Conservation (phyloP, 1,139 yeast genomes). For the Meyerozyma guilliermondii region DNA sequence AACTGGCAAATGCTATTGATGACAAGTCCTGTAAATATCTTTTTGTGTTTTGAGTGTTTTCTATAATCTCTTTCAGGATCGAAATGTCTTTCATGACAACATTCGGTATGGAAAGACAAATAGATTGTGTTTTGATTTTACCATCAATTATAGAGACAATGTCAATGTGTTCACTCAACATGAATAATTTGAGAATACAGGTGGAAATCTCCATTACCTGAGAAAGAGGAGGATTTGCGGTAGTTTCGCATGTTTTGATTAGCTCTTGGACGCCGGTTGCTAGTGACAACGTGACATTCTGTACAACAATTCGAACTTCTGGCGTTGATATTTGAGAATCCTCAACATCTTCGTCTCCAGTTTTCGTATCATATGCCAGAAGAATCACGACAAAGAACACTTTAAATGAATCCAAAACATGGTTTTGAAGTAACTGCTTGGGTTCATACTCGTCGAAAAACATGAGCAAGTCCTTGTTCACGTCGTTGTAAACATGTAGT, state of each 20-base stretch:
- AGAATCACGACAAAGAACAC: conserved; percentile 14
- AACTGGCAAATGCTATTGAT: not conserved
- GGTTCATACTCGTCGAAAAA: conserved; percentile 19
- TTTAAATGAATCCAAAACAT: conserved; percentile 11
- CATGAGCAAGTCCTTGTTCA: conserved; percentile 21
- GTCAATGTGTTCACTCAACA: not conserved
- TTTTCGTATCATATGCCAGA: conserved; percentile 4
- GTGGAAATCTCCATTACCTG: not conserved
- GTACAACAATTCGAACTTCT: not conserved
- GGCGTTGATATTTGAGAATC: not conserved
- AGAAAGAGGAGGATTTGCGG: not conserved
- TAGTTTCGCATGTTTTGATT: not conserved
- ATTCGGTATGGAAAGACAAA: not conserved
- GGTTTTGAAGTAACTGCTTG: conserved; percentile 6
- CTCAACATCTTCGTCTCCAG: not conserved
- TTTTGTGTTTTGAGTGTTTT: not conserved
- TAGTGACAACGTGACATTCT: not conserved
- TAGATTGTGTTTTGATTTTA: not conserved
- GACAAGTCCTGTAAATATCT: not conserved
- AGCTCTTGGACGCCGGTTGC: not conserved
- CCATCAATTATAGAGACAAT: not conserved
- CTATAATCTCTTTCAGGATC: not conserved
- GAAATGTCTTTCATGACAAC: not conserved
- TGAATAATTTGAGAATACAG: not conserved
- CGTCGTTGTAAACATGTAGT: conserved; percentile 20